phyloP scores from a whole-genome alignment of 805 yeast genomes.

The Pichia kluyveri region DNA sequence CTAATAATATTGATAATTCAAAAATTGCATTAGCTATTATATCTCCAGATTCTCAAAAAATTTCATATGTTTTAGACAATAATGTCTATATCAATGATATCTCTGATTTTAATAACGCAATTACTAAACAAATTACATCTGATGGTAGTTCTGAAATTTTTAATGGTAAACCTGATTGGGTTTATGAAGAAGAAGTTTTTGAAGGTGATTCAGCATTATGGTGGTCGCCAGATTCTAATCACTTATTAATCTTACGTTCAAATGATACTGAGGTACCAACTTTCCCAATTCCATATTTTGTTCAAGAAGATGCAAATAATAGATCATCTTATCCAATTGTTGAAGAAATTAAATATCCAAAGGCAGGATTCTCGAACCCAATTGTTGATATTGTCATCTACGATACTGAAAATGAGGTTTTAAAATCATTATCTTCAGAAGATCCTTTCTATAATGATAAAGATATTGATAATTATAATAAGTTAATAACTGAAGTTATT shows the following conservation, averaged over 20 bases:
- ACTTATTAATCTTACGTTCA: constrained; percentile 53
- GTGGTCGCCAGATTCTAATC: constrained; percentile 80
- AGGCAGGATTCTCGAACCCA: constrained; percentile 76
- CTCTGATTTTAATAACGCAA: constrained; percentile 13
- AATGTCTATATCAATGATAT: constrained; percentile 52
- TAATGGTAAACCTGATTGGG: constrained; percentile 93
- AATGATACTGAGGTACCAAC: constrained; percentile 70
- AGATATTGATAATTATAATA: constrained; percentile 31
- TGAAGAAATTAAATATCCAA: constrained; percentile 65
- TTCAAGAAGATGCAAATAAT: constrained; percentile 34
- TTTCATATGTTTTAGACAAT: constrained; percentile 63
- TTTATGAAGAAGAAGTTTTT: constrained; percentile 84
- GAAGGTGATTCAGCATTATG: constrained; percentile 63
- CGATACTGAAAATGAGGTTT: constrained; percentile 23
- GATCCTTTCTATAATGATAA: constrained; percentile 35
- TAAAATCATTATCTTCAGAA: constrained; percentile 15
- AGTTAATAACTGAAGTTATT: constrained; percentile 55
- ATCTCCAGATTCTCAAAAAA: constrained; percentile 60
- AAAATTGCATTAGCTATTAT: constrained; percentile 46
- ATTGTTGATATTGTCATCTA: constrained; percentile 44
- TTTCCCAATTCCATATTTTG: constrained; percentile 68
- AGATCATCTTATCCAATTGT: constrained; percentile 48
- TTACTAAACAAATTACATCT: constrained; percentile 42
- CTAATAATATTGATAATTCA: constrained; percentile 14
- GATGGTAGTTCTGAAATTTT: constrained; percentile 68